Evolutionary conservation across 768 basidiomycete species (phyloP), one percentile per base, ranked within the genome.

Genomic region (Sporobolomyces phaffii): DNA sequence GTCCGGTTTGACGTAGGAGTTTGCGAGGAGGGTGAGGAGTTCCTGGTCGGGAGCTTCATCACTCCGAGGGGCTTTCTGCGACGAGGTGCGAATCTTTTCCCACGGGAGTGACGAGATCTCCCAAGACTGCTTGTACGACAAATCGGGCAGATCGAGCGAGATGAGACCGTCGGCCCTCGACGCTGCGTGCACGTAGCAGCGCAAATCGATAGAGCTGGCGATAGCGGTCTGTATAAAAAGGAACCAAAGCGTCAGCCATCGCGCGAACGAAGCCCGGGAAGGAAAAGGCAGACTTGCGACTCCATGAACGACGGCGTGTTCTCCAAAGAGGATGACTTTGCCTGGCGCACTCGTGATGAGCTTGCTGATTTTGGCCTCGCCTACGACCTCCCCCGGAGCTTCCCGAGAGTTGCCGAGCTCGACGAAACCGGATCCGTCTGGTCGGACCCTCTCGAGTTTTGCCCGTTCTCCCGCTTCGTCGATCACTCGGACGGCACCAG

Each of bases 231-330:
- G 64, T 43, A 67, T 57, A 51, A 59, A 68, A 38, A 64, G 20
- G 36, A 68, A 24, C 43, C 28, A n/a, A 69, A 24, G 9, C 17
- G 22, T 36, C 45, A 22, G 14, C 36, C 13, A 18, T 17, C 45
- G 2, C 26, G 24, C 28, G 47, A 59, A 31, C 24, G 28, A 33
- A 6, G 14, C 26, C 5, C 7, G 14, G n/a, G 3, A 34, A n/a
- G n/a, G n/a, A n/a, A n/a, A n/a, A n/a, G n/a, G n/a, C n/a, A n/a
- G n/a, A 85, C 90, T 82, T 76, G 92, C 91, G 56, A 91, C 88
- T 60, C 96, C 96, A 77, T 98, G 87, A 24, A 99, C 96, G 56
- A 99, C 96, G 22, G 96, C 94, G 78, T 99, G 96, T 79, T 99
- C 96, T 52, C 96, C 96, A 72, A 98, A 99, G 68, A 99, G 78